Evolutionary conservation across 495 filamentous ascomycete genomes (phyloP).

Genomic region (Poronia punctata): DNA sequence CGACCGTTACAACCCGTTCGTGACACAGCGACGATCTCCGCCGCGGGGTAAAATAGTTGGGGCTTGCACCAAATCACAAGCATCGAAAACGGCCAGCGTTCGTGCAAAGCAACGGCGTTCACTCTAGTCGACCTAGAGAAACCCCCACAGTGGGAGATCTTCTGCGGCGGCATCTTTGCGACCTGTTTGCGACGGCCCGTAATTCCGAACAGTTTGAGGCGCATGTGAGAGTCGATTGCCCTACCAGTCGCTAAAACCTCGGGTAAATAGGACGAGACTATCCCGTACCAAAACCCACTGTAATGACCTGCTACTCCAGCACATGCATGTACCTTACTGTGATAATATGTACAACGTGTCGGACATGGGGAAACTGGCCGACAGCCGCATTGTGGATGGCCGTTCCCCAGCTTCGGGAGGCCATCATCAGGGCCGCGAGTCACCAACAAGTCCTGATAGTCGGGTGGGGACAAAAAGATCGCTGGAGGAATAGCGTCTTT

Average conservation of each 20-base stretch:
- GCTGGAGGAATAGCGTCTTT: too few species aligned
- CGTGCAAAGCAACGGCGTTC: conserved; percentile 13
- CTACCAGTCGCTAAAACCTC: background rate
- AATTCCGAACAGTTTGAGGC: conserved; percentile 18
- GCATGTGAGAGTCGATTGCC: background rate
- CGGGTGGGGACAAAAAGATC: too few species aligned
- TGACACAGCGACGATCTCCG: conserved; percentile 24
- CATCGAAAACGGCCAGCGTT: too few species aligned
- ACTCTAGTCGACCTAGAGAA: conserved; percentile 12
- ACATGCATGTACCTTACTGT: too few species aligned
- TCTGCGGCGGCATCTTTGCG: conserved; percentile 23
- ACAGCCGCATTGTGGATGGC: background rate
- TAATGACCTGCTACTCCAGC: too few species aligned
- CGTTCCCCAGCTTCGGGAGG: conserved; percentile 1
- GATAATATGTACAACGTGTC: too few species aligned
- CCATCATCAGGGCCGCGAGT: too few species aligned
- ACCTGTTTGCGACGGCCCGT: conserved; percentile 28
- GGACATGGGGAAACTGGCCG: conserved; percentile 7
- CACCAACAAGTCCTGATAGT: too few species aligned
- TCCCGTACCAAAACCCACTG: too few species aligned
- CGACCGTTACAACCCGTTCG: conserved; percentile 15
- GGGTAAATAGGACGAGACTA: too few species aligned
- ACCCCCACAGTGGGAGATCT: conserved; percentile 20
- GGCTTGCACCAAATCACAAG: conserved; percentile 19
- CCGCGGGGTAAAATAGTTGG: conserved; percentile 25